A percentile compares a stretch with the other conserved stretches of the same genome.
phyloP scores from a whole-genome alignment of 805 yeast genomes.

The Cyberlindnera euphorbiiphila region DNA sequence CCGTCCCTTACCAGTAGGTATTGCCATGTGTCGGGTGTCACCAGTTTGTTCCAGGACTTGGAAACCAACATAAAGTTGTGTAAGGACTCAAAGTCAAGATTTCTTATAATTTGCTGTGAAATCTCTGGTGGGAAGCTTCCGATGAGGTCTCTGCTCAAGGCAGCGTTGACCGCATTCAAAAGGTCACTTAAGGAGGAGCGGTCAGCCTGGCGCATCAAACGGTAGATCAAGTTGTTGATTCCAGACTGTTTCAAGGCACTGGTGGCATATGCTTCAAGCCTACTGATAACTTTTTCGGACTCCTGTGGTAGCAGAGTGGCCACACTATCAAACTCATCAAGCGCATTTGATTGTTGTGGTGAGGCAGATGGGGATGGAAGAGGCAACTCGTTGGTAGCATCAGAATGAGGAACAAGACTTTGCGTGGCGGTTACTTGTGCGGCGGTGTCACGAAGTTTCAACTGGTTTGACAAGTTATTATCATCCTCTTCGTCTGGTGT shows the following conservation, averaged over 20 bases:
- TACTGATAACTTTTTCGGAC: conserved; percentile 9
- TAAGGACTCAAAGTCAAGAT: conserved; percentile 61
- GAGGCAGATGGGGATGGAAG: conserved; percentile 69
- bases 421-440: conserved; percentile 3
- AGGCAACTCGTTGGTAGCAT: conserved; percentile 40
- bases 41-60: conserved; percentile 62
- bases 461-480: conserved; percentile 23
- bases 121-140: conserved; percentile 73
- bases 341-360: conserved; percentile 39
- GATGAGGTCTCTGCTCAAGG: conserved; percentile 71
- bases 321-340: no score
- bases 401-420: conserved; percentile 3
- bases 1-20: conserved; percentile 58
- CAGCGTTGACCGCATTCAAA: conserved; percentile 44
- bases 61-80: conserved; percentile 62
- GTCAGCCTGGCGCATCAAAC: conserved; percentile 53
- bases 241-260: conserved; percentile 38
- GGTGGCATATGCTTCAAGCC: conserved; percentile 16
- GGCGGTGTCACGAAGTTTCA: conserved; percentile 4
- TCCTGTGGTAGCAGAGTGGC: conserved; percentile 10
- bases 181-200: conserved; percentile 61
- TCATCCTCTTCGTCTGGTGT: conserved; percentile 18
- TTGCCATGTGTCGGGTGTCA: conserved; percentile 68
- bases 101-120: conserved; percentile 56
- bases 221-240: conserved; percentile 48